Percentiles rank a stretch among this genome's conserved stretches.
Evolutionary conservation across 1,139 yeast species (phyloP).

Genomic region (Casaregolazyma suthepensis): DNA sequence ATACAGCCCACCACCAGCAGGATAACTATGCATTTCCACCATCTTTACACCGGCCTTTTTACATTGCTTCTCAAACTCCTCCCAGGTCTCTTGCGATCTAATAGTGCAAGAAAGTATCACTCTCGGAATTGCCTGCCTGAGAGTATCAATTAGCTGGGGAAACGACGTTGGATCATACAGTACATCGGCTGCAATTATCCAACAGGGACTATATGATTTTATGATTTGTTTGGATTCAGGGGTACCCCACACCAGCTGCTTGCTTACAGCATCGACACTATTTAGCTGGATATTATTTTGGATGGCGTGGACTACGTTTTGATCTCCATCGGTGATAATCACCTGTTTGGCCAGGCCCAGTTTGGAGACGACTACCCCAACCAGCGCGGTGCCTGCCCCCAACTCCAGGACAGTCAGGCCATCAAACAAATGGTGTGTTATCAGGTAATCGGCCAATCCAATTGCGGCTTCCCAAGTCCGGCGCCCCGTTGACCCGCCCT

Average conservation of each 20-base stretch:
- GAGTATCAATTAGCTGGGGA: constrained; percentile 48
- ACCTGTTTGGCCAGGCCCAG: constrained; percentile 31
- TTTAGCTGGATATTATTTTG: constrained; percentile 45
- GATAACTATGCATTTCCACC: constrained; percentile 24
- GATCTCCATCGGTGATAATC: constrained; percentile 73
- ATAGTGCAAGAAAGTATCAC: constrained; percentile 54
- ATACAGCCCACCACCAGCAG: constrained; percentile 6
- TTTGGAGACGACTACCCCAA: constrained; percentile 49
- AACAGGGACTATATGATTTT: constrained; percentile 34
- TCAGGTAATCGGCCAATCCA: constrained; percentile 50
- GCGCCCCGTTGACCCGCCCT: constrained; percentile 73
- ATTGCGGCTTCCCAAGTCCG: constrained; percentile 94
- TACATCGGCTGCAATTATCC: constrained; percentile 69
- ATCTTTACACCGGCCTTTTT: constrained; percentile 25
- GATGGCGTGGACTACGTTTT: constrained; percentile 50
- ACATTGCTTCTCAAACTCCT: constrained; percentile 47
- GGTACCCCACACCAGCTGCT: constrained; percentile 57
- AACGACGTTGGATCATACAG: constrained; percentile 68
- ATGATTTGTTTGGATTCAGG: constrained; percentile 9
- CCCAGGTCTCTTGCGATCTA: constrained; percentile 54
- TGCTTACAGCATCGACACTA: constrained; percentile 32
- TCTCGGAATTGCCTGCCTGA: constrained; percentile 27
- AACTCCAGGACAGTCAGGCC: constrained; percentile 48
- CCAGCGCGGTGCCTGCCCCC: constrained; percentile 91
- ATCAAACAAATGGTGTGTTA: constrained; percentile 4